Evolutionary conservation across 371 early-diverging fungal species (phyloP).

Genomic region (Haplosporangium sp.): DNA sequence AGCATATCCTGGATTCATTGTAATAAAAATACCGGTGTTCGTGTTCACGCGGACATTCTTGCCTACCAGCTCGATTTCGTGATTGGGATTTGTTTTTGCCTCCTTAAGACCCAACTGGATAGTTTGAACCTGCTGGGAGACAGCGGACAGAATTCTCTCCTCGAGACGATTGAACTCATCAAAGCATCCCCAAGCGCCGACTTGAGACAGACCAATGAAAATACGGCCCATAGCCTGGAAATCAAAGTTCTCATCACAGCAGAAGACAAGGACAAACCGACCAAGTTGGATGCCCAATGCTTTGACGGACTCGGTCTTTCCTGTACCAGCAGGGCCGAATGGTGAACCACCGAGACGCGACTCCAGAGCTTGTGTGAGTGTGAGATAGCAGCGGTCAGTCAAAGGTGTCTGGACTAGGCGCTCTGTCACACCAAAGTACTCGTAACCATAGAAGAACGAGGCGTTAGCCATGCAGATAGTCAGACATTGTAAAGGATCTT

Average conservation of each 20-base stretch:
- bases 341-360: constrained; percentile 95
- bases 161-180: constrained; percentile 99
- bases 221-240: constrained; percentile 99
- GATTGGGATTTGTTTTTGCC: constrained; percentile 67
- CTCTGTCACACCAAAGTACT: constrained; percentile 97
- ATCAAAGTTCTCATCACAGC: constrained; percentile 99
- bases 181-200: constrained; percentile 99
- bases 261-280: constrained; percentile 97
- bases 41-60: constrained; percentile 87
- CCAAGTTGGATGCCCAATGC: constrained; percentile 97
- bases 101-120: constrained; percentile 95
- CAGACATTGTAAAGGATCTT: constrained; percentile 81
- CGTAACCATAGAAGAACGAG: constrained; percentile 94
- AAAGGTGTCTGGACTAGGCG: constrained; percentile 98
- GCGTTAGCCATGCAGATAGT: constrained; percentile 95
- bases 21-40: constrained; percentile 98
- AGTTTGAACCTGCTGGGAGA: constrained; percentile 98
- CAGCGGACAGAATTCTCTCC: constrained; percentile 97
- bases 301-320: constrained; percentile 99
- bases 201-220: constrained; percentile 97
- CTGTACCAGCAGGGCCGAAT: constrained; percentile 98
- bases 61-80: constrained; percentile 94
- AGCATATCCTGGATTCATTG: constrained; percentile 99
- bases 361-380: constrained; percentile 96
- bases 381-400: constrained; percentile 97